These are phyloP conservation scores for Schizonepeta tenuifolia DNA, from an alignment of 257 asterid genomes.

Conservation along the genomic window DNA sequence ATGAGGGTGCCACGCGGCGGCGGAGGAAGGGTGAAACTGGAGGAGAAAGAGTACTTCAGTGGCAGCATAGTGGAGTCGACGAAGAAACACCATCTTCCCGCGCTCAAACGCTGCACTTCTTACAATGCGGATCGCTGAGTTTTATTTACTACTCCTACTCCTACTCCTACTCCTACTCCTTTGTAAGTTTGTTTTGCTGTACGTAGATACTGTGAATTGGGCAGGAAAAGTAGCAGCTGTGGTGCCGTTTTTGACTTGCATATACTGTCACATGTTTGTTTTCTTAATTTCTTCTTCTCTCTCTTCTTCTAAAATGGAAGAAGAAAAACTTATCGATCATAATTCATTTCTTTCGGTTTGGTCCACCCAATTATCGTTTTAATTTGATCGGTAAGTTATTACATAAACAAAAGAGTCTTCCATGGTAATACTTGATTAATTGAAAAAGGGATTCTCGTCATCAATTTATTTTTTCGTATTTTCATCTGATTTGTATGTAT, in stretches of 20 bases:
- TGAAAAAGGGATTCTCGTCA: too few relatives aligned
- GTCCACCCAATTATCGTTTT: too few relatives aligned
- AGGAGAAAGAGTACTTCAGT: slow-evolving; percentile 75
- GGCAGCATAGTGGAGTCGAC: slow-evolving; percentile 72
- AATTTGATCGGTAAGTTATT: too few relatives aligned
- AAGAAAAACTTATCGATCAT: too few relatives aligned
- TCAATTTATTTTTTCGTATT: too few relatives aligned
- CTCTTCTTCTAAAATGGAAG: too few relatives aligned
- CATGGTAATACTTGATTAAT: too few relatives aligned
- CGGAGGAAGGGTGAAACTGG: slow-evolving; percentile 46
- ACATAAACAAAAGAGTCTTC: too few relatives aligned
- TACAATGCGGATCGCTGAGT: slow-evolving; percentile 67
- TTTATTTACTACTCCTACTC: too few relatives aligned
- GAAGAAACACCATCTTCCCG: slow-evolving; percentile 57
- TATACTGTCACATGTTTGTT: neutral
- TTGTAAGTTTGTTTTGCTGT: neutral
- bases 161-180: too few relatives aligned
- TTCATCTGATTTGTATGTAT: too few relatives aligned
- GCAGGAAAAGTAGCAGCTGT: slow-evolving; percentile 24
- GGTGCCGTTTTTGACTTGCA: slow-evolving; percentile 22
- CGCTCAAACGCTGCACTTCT: slow-evolving; percentile 73
- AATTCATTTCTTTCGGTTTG: too few relatives aligned
- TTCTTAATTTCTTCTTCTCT: neutral
- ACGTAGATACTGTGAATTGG: slow-evolving; percentile 17
- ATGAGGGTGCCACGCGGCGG: slow-evolving; percentile 60